Base-by-base conservation (phyloP, 1,139 yeast genomes). In the Suhomyces bokatorum region DNA sequence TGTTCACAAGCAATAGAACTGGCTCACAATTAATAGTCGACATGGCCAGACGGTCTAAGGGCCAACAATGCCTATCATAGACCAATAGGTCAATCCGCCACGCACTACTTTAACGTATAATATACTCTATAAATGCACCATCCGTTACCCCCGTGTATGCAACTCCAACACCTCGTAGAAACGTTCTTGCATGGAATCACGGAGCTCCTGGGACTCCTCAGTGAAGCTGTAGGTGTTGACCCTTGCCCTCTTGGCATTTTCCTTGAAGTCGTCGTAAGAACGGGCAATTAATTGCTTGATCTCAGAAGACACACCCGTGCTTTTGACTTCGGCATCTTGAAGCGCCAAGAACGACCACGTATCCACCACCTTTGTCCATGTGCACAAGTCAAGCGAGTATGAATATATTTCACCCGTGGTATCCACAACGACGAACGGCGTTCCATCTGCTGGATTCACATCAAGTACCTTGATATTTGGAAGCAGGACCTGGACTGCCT, bases 321-420 rank as follows among this genome's bases (percentile, higher is more conserved):
- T 37, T 7, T 37, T 36, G 1, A 30, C 11, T 7, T 14, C 30
- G 6, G 38, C 16, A 5, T 39, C 37, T 10, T 48, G 51, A 11
- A 51, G 39, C 2, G 62, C 60, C 10, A 60, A 52, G 43, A 55
- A 66, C 49, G 74, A 75, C 81, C 81, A 78, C 1, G 80, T 68
- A 48, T 79, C 83, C 14, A 76, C 55, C 0, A 69, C 58, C 45
- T 66, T 73, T 1, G 66, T 58, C 87, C 87, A 82, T 13, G 63
- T 58, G 45, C 58, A 62, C 43, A 81, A 51, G 6, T 62, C 70
- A 1, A 51, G 13, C 4, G 75, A 70, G 54, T 68, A 82, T 9
- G 60, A 56, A 54, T 63, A 80, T 0, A 77, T 68, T 37, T 73
- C 74, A 37, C 65, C 57, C 7, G 58, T 57, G 38, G 63, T 64